phyloP scores from a whole-genome alignment of 257 asterid species.

The Agastache rugosa region DNA sequence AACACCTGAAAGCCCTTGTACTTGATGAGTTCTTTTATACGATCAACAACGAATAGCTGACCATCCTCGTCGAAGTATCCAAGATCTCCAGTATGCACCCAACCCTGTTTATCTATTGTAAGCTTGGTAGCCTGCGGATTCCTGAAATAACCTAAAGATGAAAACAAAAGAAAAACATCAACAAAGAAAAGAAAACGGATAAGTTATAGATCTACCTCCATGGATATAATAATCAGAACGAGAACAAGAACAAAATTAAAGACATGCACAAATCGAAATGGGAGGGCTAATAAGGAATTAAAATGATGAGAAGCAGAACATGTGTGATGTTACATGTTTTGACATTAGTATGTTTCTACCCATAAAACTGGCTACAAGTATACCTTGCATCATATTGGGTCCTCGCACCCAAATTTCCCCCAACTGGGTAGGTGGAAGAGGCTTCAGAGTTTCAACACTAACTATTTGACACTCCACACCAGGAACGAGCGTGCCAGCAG shows the following conservation, averaged over 20 bases:
- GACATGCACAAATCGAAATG: not conserved
- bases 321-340: not conserved
- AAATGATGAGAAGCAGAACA: not conserved
- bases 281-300: no score
- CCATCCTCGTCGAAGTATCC: constrained; percentile 93
- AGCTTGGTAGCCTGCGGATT: constrained; percentile 82
- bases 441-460: constrained; percentile 67
- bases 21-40: constrained; percentile 93
- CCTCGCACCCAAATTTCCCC: constrained; percentile 99
- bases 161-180: not conserved
- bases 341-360: not conserved
- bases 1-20: constrained; percentile 91
- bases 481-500: constrained; percentile 72
- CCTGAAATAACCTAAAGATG: constrained; percentile 73
- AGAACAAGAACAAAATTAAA: not conserved
- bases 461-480: constrained; percentile 82
- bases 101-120: constrained; percentile 89
- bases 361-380: constrained; percentile 4
- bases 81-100: constrained; percentile 97
- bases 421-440: constrained; percentile 77
- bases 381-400: constrained; percentile 92
- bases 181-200: no score
- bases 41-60: constrained; percentile 84
- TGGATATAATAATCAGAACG: no score
- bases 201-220: no score